Conservation (phyloP, 2,329 filamentous ascomycete genomes). For the Chrysosporium queenslandicum region DNA sequence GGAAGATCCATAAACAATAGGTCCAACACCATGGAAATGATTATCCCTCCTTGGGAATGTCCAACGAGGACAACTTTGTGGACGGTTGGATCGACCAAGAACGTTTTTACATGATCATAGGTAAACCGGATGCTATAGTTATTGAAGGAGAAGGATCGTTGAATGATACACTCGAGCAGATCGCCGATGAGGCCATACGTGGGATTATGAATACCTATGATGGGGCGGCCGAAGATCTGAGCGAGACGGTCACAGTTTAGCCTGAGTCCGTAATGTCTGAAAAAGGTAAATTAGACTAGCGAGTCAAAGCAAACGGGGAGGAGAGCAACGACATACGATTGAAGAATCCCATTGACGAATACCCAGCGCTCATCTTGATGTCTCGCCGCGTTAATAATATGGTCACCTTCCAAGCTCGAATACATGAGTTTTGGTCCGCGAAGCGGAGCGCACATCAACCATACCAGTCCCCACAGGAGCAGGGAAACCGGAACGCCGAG, state of each 20-base stretch:
- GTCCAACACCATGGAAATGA: conserved; percentile 62
- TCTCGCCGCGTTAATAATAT: background rate
- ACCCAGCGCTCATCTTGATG: conserved; percentile 16
- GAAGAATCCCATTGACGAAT: conserved; percentile 18
- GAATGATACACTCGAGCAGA: conserved; percentile 64
- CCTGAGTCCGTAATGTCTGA: conserved; percentile 53
- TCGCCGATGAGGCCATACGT: conserved; percentile 68
- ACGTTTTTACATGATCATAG: conserved; percentile 54
- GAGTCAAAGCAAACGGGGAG: background rate
- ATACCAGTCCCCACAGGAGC: conserved; percentile 4
- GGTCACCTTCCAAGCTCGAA: background rate
- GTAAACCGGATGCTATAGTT: conserved; percentile 53
- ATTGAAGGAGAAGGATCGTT: conserved; percentile 63
- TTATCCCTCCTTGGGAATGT: conserved; percentile 69
- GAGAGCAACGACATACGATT: conserved; percentile 13
- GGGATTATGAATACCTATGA: conserved; percentile 65
- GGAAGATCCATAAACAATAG: conserved; percentile 65
- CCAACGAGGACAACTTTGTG: conserved; percentile 63
- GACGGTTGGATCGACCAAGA: conserved; percentile 51
- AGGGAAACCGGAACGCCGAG: conserved; percentile 9
- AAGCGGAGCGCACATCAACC: conserved; percentile 13
- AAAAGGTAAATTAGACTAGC: background rate
- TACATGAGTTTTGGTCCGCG: conserved; percentile 11
- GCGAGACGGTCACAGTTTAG: conserved; percentile 61
- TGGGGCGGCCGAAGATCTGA: conserved; percentile 58